A percentile compares a stretch with the other conserved stretches of the same genome.
Conservation (phyloP, 2,329 filamentous ascomycete species). For the Cylindrodendrum hubeiense region DNA sequence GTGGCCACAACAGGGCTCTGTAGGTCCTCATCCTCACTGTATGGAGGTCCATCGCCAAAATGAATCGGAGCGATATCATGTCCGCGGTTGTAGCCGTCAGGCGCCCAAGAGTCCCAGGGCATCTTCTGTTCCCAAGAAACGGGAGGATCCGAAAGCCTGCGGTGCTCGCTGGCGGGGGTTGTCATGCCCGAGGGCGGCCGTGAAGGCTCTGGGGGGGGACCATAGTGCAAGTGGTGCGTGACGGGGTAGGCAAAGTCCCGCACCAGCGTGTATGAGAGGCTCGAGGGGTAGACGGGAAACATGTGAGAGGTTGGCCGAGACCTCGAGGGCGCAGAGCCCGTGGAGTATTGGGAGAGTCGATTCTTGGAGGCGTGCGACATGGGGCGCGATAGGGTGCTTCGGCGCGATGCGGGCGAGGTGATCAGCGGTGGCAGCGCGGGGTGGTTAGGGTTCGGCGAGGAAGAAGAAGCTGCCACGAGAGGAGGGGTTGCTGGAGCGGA, state of each 20-base stretch:
- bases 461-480: constrained; percentile 58
- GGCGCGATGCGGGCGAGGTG: constrained; percentile 68
- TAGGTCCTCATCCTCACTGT: constrained; percentile 95
- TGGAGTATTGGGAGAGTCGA: constrained; percentile 87
- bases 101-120: constrained; percentile 68
- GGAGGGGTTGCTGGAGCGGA: constrained; percentile 68
- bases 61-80: constrained; percentile 85
- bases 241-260: constrained; percentile 94
- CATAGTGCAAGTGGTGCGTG: constrained; percentile 91
- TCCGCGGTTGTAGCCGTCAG: constrained; percentile 68
- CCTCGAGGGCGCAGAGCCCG: constrained; percentile 73
- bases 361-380: constrained; percentile 84
- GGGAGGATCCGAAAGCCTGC: constrained; percentile 86
- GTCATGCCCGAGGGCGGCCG: constrained; percentile 80
- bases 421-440: constrained; percentile 68
- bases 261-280: constrained; percentile 87
- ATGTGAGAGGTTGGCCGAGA: constrained; percentile 86
- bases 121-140: constrained; percentile 79
- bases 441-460: constrained; percentile 62
- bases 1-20: constrained; percentile 91
- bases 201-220: constrained; percentile 82
- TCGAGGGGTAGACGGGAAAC: constrained; percentile 87
- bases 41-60: constrained; percentile 90
- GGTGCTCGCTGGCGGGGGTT: constrained; percentile 85
- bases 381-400: constrained; percentile 72